phyloP scores from a whole-genome alignment of 371 early-diverging fungal species.

The Mucor racemosus region DNA sequence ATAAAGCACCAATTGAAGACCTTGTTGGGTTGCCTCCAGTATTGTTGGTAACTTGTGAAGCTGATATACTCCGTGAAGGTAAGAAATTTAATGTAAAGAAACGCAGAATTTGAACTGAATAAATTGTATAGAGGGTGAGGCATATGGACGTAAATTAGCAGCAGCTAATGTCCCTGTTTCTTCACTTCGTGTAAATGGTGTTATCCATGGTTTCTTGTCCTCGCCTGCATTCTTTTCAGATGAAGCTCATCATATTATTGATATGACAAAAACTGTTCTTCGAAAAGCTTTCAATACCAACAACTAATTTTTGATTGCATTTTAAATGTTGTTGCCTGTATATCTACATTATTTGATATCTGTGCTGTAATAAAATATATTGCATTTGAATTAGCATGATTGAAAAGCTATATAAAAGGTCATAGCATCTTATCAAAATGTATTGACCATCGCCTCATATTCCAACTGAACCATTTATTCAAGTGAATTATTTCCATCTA shows the following conservation, averaged over 20 bases:
- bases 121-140: slow-evolving; percentile 18
- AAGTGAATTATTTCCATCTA: too few species aligned
- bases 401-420: too few species aligned
- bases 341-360: too few species aligned
- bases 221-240: slow-evolving; percentile 1
- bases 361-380: too few species aligned
- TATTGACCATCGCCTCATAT: too few species aligned
- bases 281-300: background rate
- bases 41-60: slow-evolving; percentile 21
- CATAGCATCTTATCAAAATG: too few species aligned
- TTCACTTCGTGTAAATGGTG: slow-evolving; percentile 11
- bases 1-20: slow-evolving; percentile 14
- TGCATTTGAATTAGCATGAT: too few species aligned
- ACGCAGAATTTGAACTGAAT: background rate
- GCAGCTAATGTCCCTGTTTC: slow-evolving; percentile 21
- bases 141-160: slow-evolving; percentile 16
- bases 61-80: slow-evolving; percentile 30
- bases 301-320: background rate
- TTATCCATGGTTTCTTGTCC: slow-evolving; percentile 26
- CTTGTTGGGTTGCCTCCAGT: slow-evolving; percentile 23
- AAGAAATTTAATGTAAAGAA: background rate
- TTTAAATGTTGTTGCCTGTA: too few species aligned
- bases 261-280: slow-evolving; percentile 3
- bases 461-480: too few species aligned
- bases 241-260: slow-evolving; percentile 4